Base-by-base conservation (phyloP, 495 filamentous ascomycete genomes). In the Astrothelium macrocarpum region DNA sequence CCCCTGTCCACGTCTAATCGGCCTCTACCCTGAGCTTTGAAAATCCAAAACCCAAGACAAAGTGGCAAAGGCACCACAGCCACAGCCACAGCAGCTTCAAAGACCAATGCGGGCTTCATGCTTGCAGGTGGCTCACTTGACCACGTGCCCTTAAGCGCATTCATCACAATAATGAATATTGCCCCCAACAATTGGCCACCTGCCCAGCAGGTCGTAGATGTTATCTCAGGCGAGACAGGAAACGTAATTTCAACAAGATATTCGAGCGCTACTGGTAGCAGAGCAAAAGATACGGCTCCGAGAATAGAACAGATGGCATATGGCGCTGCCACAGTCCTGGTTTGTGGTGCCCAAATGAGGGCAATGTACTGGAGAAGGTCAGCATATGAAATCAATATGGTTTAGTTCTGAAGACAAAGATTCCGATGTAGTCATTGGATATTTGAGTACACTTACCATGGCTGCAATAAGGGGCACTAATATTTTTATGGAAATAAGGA, bases 221-320 rank as follows among this genome's bases (percentile, higher is more conserved):
- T 87, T 59, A 96, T 83, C 78, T 94, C 93, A 1, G 94, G 90
- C n/a, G 85, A 86, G 28, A 92, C 85, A 0, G 93, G 93, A 65
- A 90, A 87, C 20, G 90, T 91, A 66, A 95, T 78, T 72, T 97
- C 90, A 62, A 88, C 89, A 32, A 94, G 75, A 70, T 84, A 94
- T 77, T 98, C 94, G 39, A 97, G 80, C 14, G 85, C 89, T 28
- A 96, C 80, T 10, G 94, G 94, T 10, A 98, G 76, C 1, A 97
- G 74, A 58, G 78, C 78, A 75, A 98, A 97, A n/a, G 79, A 82
- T 1, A 88, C 76, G 0, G 90, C 93, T 63, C 94, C 94, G 1
- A 96, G 80, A 16, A 96, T 34, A 7, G 72, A 63, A n/a, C 68
- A 66, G 26, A 96, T 81, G 60, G 87, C 79, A 68, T 88, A 95